A percentile compares a stretch with the other conserved stretches of the same genome.
phyloP scores from a whole-genome alignment of 257 asterid species.

The Asclepias syriaca region DNA sequence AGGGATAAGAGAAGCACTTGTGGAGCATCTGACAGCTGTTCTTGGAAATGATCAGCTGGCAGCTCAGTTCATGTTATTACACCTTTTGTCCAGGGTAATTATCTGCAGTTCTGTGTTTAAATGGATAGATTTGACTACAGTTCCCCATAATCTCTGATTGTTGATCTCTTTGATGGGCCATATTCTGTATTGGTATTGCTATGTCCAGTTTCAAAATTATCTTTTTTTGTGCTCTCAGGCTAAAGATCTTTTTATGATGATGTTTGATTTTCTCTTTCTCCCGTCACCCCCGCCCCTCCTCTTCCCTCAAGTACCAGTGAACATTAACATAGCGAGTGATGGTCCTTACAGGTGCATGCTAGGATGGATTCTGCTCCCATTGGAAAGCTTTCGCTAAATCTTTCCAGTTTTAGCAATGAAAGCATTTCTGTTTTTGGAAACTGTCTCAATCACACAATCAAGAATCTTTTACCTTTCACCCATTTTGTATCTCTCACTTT shows the following conservation, averaged over 20 bases:
- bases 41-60: slow-evolving; percentile 83
- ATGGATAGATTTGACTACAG: background rate
- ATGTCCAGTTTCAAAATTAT: background rate
- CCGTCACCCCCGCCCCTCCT: background rate
- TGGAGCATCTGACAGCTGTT: slow-evolving; percentile 58
- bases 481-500: slow-evolving; percentile 60
- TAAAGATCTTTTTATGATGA: background rate
- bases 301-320: background rate
- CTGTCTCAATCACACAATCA: slow-evolving; percentile 44
- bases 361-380: slow-evolving; percentile 70
- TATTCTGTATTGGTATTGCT: background rate
- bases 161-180: background rate
- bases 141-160: background rate
- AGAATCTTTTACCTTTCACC: slow-evolving; percentile 65
- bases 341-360: slow-evolving; percentile 59
- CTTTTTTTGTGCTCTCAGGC: background rate
- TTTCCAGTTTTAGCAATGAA: slow-evolving; percentile 66
- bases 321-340: background rate
- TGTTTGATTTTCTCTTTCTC: background rate
- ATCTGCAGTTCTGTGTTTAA: background rate
- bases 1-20: slow-evolving; percentile 66
- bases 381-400: slow-evolving; percentile 81
- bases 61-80: slow-evolving; percentile 79
- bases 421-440: slow-evolving; percentile 55
- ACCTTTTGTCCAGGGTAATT: slow-evolving; percentile 76